These are phyloP conservation scores for Syzygium aromaticum DNA, from an alignment of 345 rosid species.

Conservation along the genomic window DNA sequence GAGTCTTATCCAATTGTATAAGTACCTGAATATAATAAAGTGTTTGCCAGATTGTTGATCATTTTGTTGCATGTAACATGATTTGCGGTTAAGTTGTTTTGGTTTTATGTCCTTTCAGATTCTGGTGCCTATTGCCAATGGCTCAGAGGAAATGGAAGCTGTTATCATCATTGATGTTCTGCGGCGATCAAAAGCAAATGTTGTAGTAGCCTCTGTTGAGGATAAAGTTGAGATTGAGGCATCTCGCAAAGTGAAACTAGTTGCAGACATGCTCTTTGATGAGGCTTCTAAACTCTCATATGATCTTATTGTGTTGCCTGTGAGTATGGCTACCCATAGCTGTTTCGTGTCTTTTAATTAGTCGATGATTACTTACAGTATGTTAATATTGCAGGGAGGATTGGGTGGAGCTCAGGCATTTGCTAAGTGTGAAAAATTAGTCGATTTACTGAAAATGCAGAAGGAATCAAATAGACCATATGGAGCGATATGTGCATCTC, in stretches of 20 bases:
- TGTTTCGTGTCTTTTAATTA: background rate
- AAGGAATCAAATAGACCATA: constrained; percentile 67
- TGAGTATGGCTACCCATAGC: constrained; percentile 15
- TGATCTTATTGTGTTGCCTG: constrained; percentile 86
- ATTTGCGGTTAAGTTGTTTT: background rate
- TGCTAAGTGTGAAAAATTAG: constrained; percentile 70
- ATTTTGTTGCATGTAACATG: background rate
- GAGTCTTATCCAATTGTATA: background rate
- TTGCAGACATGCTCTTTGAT: constrained; percentile 76
- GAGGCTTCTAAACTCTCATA: constrained; percentile 79
- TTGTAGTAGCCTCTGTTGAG: constrained; percentile 79
- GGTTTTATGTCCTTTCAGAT: constrained; percentile 30
- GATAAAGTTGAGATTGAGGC: constrained; percentile 67
- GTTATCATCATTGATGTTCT: constrained; percentile 67
- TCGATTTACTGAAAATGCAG: constrained; percentile 69
- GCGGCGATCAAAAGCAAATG: constrained; percentile 80
- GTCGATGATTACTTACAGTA: background rate
- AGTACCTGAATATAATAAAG: background rate
- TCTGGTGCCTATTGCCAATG: constrained; percentile 86
- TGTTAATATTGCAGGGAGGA: constrained; percentile 52
- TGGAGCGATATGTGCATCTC: constrained; percentile 96
- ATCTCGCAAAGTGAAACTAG: constrained; percentile 77
- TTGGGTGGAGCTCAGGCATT: constrained; percentile 93
- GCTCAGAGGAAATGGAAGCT: constrained; percentile 97
- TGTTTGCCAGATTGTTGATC: background rate